Evolutionary conservation across 1,139 yeast genomes (phyloP).

Genomic region (Schwanniomyces etchellsii): DNA sequence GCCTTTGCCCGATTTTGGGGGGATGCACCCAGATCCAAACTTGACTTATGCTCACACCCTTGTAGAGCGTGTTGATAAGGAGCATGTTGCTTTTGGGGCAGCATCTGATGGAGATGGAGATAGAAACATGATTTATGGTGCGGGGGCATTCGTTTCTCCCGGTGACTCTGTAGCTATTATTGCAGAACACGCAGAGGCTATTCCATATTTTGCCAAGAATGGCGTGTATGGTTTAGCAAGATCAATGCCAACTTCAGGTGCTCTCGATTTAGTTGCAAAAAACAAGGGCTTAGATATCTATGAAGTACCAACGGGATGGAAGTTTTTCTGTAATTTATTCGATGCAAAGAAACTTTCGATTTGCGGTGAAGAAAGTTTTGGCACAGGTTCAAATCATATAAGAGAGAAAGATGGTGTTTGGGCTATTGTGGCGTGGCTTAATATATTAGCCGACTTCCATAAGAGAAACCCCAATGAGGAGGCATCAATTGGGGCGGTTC

Average conservation of each 20-base stretch:
- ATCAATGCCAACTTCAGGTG: constrained; percentile 96
- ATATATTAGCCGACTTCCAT: constrained; percentile 81
- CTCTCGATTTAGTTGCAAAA: constrained; percentile 87
- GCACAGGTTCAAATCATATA: constrained; percentile 96
- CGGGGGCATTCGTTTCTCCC: constrained; percentile 92
- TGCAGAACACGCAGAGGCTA: constrained; percentile 83
- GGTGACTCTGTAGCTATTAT: constrained; percentile 98
- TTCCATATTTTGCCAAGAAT: constrained; percentile 82
- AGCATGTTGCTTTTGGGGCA: constrained; percentile 88
- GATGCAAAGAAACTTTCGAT: constrained; percentile 90
- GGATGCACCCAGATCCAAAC: constrained; percentile 97
- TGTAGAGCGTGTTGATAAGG: constrained; percentile 77
- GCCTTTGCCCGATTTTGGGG: constrained; percentile 92
- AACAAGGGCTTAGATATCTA: constrained; percentile 68
- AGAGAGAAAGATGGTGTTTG: constrained; percentile 97
- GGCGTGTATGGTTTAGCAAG: constrained; percentile 96
- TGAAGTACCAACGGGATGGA: constrained; percentile 99
- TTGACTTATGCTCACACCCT: constrained; percentile 88
- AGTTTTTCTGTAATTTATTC: constrained; percentile 91
- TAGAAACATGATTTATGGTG: constrained; percentile 97
- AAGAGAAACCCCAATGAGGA: constrained; percentile 46
- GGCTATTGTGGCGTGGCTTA: constrained; percentile 98
- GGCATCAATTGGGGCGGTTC: constrained; percentile 73
- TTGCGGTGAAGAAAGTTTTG: constrained; percentile 98
- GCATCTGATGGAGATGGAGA: constrained; percentile 99